Conservation (phyloP, 805 yeast species). For the Wickerhamiella parazyma region DNA sequence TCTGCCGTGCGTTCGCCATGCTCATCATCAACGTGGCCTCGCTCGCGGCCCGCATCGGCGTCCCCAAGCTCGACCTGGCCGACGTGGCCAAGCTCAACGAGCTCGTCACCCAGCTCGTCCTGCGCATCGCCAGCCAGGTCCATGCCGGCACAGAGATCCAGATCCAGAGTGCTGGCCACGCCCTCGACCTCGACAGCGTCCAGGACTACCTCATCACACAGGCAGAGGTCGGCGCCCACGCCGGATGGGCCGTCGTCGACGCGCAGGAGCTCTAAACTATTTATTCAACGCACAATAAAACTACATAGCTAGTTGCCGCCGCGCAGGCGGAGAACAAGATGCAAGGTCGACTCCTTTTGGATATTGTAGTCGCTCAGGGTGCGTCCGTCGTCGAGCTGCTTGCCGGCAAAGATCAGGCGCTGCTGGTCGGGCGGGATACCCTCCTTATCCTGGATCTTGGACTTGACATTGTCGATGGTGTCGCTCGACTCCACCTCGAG, state of each 20-base stretch:
- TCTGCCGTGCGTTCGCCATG: constrained; percentile 25
- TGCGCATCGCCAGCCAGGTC: constrained; percentile 17
- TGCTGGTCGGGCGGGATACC: constrained; percentile 96
- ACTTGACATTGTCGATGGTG: constrained; percentile 87
- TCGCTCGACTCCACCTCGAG: constrained; percentile 85
- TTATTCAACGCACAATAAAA: background rate
- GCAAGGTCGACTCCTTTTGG: constrained; percentile 83
- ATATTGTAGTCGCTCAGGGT: constrained; percentile 88
- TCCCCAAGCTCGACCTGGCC: constrained; percentile 16
- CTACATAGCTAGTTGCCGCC: constrained; percentile 36
- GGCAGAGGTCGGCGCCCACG: constrained; percentile 23
- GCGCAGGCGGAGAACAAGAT: constrained; percentile 73
- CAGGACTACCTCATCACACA: constrained; percentile 19
- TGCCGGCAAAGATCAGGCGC: constrained; percentile 89
- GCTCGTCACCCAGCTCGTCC: constrained; percentile 23
- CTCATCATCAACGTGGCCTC: constrained; percentile 22
- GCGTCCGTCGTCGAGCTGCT: constrained; percentile 91
- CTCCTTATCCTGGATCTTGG: constrained; percentile 91
- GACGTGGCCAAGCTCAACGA: constrained; percentile 20
- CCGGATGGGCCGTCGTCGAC: constrained; percentile 26
- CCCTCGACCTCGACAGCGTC: constrained; percentile 17
- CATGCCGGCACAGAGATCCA: constrained; percentile 16
- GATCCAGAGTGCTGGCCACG: constrained; percentile 14
- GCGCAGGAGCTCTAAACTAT: constrained; percentile 1
- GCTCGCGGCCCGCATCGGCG: constrained; percentile 21